Base-by-base conservation (phyloP, 441 rosid species). In the Viola pubescens region DNA sequence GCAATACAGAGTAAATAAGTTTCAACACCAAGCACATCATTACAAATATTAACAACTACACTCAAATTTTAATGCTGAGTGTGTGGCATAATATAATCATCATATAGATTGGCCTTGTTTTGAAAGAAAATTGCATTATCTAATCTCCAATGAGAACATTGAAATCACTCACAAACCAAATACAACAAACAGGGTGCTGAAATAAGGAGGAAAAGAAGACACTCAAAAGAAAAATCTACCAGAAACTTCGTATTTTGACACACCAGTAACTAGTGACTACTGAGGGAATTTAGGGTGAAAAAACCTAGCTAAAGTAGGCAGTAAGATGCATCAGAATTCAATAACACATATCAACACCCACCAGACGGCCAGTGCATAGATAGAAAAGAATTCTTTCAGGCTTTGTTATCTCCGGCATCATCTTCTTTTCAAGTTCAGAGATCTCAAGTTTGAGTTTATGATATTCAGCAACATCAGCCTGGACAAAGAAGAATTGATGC, bases 321-420 rank as follows among this genome's bases (percentile, higher is more conserved):
- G 37, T 37, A n/a, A 52, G 11, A 11, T 43, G 53, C 44, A 58
- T 5, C 37, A 38, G 55, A 48, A 9, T 53, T 39, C 51, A 57
- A 59, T 19, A 58, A 53, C 57, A 63, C 57, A 16, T 26, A 26
- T 54, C 16, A 37, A 49, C 56, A 68, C 84, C 54, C 84, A 91
- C 98, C 90, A 91, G 73, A 57, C 98, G 88, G 47, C 97, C 98
- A 62, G 98, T 85, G 70, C 84, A 81, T 56, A 89, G 94, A 74
- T 81, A 87, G 80, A 78, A 81, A 62, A 91, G 94, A 63, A 85
- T 74, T 77, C 87, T 91, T 80, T 94, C 98, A 72, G 98, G 98
- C 82, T 95, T 83, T 66, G 83, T 88, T 65, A 94, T 86, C 74
- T 88, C 97, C 58, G 81, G 63, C 96, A 86, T 88, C 86, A 94